phyloP scores from a whole-genome alignment of 768 basidiomycete genomes.

The Tulasnella sp. region DNA sequence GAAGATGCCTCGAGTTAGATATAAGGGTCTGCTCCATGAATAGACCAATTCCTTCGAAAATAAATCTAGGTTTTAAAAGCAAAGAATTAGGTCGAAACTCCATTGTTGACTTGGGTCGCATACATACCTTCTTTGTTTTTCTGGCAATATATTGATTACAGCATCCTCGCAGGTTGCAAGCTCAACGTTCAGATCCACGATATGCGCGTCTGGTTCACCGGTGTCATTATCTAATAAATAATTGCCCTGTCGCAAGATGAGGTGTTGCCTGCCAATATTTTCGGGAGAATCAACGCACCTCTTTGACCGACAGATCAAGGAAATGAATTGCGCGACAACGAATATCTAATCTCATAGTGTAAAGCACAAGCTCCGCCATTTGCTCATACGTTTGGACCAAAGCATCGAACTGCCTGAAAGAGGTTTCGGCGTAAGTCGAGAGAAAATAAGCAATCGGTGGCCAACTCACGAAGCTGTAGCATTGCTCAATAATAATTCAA shows the following conservation, averaged over 20 bases:
- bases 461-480: slow-evolving; percentile 76
- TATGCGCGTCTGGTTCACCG: slow-evolving; percentile 80
- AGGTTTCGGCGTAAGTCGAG: background rate
- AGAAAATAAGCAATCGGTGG: no score
- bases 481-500: slow-evolving; percentile 61
- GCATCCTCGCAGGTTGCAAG: slow-evolving; percentile 64
- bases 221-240: slow-evolving; percentile 73
- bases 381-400: slow-evolving; percentile 84
- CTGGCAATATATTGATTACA: slow-evolving; percentile 43
- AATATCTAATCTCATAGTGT: slow-evolving; percentile 77
- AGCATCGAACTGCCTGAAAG: slow-evolving; percentile 72
- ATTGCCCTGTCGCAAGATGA: slow-evolving; percentile 45
- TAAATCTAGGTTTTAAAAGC: slow-evolving; percentile 41
- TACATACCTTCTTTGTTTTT: slow-evolving; percentile 53
- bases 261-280: background rate
- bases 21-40: slow-evolving; percentile 79
- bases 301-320: slow-evolving; percentile 62
- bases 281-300: slow-evolving; percentile 36
- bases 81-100: slow-evolving; percentile 11
- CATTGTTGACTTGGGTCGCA: background rate
- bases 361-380: slow-evolving; percentile 71
- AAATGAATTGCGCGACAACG: slow-evolving; percentile 75
- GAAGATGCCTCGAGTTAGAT: slow-evolving; percentile 55
- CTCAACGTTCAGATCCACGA: slow-evolving; percentile 74
- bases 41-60: slow-evolving; percentile 73